Evolutionary conservation across 2,329 filamentous ascomycete genomes (phyloP), one percentile per base, ranked within the genome.

Genomic region (Talaromyces atroroseus): DNA sequence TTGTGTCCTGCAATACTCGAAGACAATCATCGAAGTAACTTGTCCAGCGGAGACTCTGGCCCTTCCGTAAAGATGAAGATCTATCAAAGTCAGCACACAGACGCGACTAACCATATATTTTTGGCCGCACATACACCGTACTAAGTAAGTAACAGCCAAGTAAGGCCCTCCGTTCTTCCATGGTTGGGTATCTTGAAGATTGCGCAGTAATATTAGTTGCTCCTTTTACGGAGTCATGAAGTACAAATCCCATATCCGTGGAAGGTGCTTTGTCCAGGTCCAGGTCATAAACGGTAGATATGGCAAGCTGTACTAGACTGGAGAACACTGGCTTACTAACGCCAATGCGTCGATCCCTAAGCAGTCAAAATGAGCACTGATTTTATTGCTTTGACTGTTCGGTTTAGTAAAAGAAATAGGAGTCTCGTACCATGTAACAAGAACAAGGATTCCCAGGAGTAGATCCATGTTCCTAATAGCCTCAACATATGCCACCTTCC

Each of bases 121-220:
- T 6, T 44, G 11, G 14, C 32, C n/a, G 6, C 32, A 42, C 51
- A n/a, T n/a, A 53, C 51, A 53, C 44, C 10, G 51, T 53, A 14
- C 51, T 46, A n/a, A 53, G 26, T 24, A 53, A 21, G 16, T 46
- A 53, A 47, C 51, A 53, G 51, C 51, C 51, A 53, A 53, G 40
- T 53, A 44, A 46, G 7, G 51, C 51, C 32, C 51, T 34, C 8
- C 51, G 40, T 46, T 53, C 51, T 44, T 53, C 51, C 51, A 53
- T 21, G 40, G 40, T 46, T 23, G 29, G 42, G 32, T 18, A 8
- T 26, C 29, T 34, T 18, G 24, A 29, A 6, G 51, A 6, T 23
- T 32, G 26, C 1, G 51, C 24, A 24, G 51, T 24, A 38, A n/a
- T 16, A 11, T 34, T n/a, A 18, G 2, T 34, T 36, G 36, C 40